Evolutionary conservation across 257 asterid genomes (phyloP).

Genomic region (Plectranthus barbatus): DNA sequence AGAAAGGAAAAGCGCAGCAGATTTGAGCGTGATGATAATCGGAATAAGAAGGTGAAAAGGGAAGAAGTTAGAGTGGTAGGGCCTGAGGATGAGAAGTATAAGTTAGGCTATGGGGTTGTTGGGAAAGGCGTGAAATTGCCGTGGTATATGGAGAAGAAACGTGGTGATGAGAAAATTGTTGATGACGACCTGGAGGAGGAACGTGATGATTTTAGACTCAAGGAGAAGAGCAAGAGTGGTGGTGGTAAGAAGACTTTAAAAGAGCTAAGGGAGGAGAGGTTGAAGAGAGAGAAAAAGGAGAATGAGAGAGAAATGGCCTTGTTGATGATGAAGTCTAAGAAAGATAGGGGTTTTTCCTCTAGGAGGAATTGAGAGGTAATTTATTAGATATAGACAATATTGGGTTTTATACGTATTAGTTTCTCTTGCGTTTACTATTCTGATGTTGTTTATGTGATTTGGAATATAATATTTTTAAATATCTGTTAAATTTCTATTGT

Average conservation of each 20-base stretch:
- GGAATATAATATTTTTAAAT: background rate
- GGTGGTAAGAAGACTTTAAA: constrained; percentile 72
- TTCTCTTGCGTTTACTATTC: background rate
- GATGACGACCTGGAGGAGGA: constrained; percentile 28
- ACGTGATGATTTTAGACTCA: constrained; percentile 2
- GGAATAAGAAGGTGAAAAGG: constrained; percentile 55
- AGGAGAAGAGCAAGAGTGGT: constrained; percentile 30
- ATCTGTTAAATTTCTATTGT: background rate
- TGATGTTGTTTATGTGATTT: background rate
- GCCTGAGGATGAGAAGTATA: constrained; percentile 80
- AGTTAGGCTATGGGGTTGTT: constrained; percentile 79
- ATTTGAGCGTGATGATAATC: constrained; percentile 20
- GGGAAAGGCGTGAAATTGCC: constrained; percentile 96
- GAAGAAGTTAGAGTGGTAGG: constrained; percentile 72
- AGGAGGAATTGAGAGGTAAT: constrained; percentile 54
- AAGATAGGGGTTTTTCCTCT: constrained; percentile 51
- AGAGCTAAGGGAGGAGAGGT: constrained; percentile 87
- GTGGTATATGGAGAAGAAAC: constrained; percentile 77
- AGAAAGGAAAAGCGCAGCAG: constrained; percentile 33
- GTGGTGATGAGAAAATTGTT: constrained; percentile 13
- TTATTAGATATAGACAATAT: background rate
- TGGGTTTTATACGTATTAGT: background rate
- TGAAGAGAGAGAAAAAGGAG: constrained; percentile 69
- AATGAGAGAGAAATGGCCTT: constrained; percentile 74
- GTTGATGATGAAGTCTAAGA: constrained; percentile 43